Conservation (phyloP, 164 flowering plant genomes). For the Umbilicus rupestris region DNA sequence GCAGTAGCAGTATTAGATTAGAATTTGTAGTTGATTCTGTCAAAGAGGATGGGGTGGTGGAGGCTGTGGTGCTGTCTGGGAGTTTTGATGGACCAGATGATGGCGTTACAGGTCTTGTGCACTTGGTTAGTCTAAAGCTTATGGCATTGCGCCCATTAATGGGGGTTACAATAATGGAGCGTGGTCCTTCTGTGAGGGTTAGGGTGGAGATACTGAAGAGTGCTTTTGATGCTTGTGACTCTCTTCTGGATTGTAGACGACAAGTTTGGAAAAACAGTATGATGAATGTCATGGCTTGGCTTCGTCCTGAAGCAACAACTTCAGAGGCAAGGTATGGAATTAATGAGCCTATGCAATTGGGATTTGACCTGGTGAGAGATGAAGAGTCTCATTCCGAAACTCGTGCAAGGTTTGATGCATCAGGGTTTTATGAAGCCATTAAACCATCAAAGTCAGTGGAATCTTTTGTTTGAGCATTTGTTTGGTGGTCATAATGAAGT, state of each 20-base stretch:
- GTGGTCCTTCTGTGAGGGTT: conserved; percentile 29
- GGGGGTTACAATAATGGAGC: conserved; percentile 21
- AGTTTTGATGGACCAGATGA: conserved; percentile 76
- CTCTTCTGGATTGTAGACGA: conserved; percentile 52
- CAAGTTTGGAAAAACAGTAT: conserved; percentile 78
- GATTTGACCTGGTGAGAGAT: conserved; percentile 14
- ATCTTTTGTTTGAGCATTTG: not conserved
- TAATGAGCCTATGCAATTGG: conserved; percentile 17
- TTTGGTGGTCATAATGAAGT: not conserved
- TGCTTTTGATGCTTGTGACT: conserved; percentile 63
- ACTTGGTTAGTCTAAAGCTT: conserved; percentile 50
- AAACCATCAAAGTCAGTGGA: conserved; percentile 84
- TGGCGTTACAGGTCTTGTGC: conserved; percentile 71
- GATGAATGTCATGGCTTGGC: conserved; percentile 85
- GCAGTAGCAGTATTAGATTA: conserved; percentile 32
- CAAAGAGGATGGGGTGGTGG: conserved; percentile 18
- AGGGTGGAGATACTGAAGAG: conserved; percentile 60
- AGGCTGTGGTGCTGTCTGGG: conserved; percentile 41
- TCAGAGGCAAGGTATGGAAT: conserved; percentile 58
- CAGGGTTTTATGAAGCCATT: conserved; percentile 77
- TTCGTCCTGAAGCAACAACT: conserved; percentile 70
- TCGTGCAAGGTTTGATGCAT: conserved; percentile 43
- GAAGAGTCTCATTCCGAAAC: conserved; percentile 16
- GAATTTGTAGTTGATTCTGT: conserved; percentile 24
- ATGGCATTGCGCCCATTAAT: conserved; percentile 52